Evolutionary conservation across 1,284 basidiomycete genomes (phyloP).

Genomic region (Malassezia vespertilionis): DNA sequence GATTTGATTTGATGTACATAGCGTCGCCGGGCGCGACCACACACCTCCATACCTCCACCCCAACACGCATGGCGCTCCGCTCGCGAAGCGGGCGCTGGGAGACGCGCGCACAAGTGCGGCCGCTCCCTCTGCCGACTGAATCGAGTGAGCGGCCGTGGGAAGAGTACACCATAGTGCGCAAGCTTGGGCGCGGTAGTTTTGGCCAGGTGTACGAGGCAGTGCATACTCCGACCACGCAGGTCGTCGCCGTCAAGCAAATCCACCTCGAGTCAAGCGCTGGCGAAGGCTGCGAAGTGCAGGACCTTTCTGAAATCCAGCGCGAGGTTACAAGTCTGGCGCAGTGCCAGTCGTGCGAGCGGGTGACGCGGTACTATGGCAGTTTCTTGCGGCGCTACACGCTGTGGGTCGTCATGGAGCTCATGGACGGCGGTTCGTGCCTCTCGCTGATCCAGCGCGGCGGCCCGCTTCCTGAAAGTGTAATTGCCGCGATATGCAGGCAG

Average conservation of each 20-base stretch:
- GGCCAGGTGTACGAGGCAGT: slow-evolving; percentile 85
- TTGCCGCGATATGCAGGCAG: slow-evolving; percentile 86
- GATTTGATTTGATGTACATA: too few species aligned
- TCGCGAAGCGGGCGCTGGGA: too few species aligned
- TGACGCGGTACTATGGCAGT: slow-evolving; percentile 90
- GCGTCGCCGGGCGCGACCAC: too few species aligned
- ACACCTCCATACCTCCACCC: too few species aligned
- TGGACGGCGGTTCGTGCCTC: slow-evolving; percentile 93
- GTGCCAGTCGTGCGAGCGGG: slow-evolving; percentile 78
- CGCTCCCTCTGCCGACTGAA: too few species aligned
- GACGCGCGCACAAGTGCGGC: too few species aligned
- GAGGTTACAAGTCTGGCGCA: slow-evolving; percentile 91
- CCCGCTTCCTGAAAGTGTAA: slow-evolving; percentile 77
- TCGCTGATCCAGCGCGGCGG: slow-evolving; percentile 79
- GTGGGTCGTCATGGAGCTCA: slow-evolving; percentile 99
- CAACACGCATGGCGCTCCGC: too few species aligned
- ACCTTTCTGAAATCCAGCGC: slow-evolving; percentile 63
- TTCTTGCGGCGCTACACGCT: slow-evolving; percentile 94
- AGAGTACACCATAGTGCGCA: slow-evolving; percentile 81
- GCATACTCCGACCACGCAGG: slow-evolving; percentile 81
- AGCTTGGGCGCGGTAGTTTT: slow-evolving; percentile 93
- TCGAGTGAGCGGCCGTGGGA: slow-evolving; percentile 24
- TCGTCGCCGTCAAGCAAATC: slow-evolving; percentile 96
- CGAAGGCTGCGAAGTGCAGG: slow-evolving; percentile 5
- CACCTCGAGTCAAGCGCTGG: slow-evolving; percentile 42